Percentiles rank a stretch among this genome's conserved stretches.
Conservation (phyloP, 768 basidiomycete genomes). For the Termitomyces sp. region DNA sequence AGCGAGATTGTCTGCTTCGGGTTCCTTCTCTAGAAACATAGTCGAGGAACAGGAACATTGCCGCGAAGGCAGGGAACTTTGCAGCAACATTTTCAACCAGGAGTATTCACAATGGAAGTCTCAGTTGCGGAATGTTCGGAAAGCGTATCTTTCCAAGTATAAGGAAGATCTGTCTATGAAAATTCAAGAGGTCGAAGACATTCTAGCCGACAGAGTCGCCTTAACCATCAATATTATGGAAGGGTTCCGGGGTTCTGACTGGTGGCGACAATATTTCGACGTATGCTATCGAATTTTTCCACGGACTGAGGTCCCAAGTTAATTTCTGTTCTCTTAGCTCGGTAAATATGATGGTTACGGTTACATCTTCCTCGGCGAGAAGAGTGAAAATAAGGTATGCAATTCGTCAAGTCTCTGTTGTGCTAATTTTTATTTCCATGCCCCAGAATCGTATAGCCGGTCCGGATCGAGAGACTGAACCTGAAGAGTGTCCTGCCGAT, state of each 20-base stretch:
- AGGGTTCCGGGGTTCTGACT: not conserved
- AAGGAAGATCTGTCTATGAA: not conserved
- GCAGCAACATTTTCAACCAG: not conserved
- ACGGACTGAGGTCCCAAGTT: not conserved
- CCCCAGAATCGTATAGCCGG: not conserved
- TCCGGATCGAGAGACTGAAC: not conserved
- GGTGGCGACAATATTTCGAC: not conserved
- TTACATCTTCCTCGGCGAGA: not conserved
- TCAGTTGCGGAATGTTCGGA: not conserved
- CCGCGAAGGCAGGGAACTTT: not conserved
- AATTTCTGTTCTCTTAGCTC: not conserved
- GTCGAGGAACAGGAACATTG: not conserved
- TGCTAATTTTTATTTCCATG: not conserved
- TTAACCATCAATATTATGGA: not conserved
- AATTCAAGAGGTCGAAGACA: not conserved
- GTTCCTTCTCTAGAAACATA: not conserved
- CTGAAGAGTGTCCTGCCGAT: not conserved
- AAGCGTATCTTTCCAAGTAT: not conserved
- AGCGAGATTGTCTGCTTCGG: not conserved
- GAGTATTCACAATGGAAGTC: not conserved
- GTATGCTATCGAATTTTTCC: not conserved
- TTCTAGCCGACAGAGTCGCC: not conserved
- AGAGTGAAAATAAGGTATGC: not conserved
- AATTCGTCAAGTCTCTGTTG: not conserved
- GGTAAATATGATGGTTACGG: not conserved